Evolutionary conservation across 805 yeast species (phyloP), one percentile per base, ranked within the genome.

Genomic region (Yarrowia bubula): DNA sequence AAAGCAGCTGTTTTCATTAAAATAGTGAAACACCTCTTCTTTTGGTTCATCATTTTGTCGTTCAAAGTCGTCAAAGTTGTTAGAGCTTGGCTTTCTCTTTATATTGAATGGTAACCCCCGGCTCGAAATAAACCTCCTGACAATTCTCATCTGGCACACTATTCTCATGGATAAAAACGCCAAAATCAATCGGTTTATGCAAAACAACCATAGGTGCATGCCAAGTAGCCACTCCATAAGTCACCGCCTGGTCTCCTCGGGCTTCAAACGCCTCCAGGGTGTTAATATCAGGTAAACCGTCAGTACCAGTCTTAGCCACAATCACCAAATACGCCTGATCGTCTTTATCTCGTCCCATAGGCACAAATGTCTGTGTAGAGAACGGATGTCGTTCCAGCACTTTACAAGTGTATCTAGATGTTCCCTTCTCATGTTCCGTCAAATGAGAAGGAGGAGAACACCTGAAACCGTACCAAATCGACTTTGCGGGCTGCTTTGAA

Each of bases 141-240:
- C 95, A 88, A 71, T 92, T 96, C 69, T 89, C 96, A 1, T 83
- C 83, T 0, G 86, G 79, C 6, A 89, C 86, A 0, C 90, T 93
- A 69, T 89, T 90, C 71, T 92, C 98, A 72, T 88, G 88, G 37
- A 90, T 87, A 63, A 92, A 77, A n/a, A 93, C 98, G 2, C 90
- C 92, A 76, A 92, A 93, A 72, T 93, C 97, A 13, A 87, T 76
- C 4, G 78, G 77, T 31, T 83, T 84, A 38, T 86, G 87, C 9
- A 91, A 74, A 1, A 90, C 93, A 22, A 93, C 87, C 98, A 92
- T 92, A 3, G 98, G 98, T 0, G 98, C 96, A 74, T 92, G 98
- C 98, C 98, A 92, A 4, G 87, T 84, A 0, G 88, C 90, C 8
- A 82, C 84, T 0, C 92, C 96, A 74, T 92, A 92, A 0, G 97